Evolutionary conservation across 2,329 filamentous ascomycete species (phyloP).

Genomic region (Cryphonectria naterciae): DNA sequence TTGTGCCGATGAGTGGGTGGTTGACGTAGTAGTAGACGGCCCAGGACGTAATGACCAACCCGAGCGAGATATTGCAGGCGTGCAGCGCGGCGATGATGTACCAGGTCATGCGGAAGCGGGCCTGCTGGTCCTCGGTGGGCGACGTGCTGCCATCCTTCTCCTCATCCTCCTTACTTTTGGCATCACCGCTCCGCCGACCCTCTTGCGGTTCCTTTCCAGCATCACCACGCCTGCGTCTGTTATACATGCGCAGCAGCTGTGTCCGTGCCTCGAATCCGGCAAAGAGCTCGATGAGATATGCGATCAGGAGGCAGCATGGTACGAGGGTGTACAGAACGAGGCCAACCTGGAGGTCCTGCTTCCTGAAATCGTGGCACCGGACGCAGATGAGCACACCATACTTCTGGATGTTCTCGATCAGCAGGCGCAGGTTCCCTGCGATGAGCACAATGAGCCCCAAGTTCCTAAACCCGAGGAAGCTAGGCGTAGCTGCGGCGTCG

Average conservation of each 20-base stretch:
- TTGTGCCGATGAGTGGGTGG: constrained; percentile 89
- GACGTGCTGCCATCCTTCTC: constrained; percentile 51
- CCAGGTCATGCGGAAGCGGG: constrained; percentile 77
- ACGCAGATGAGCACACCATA: constrained; percentile 96
- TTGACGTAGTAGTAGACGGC: constrained; percentile 90
- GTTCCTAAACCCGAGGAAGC: constrained; percentile 92
- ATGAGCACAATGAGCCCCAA: constrained; percentile 93
- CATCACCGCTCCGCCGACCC: constrained; percentile 48
- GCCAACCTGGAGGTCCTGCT: constrained; percentile 76
- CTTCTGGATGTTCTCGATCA: constrained; percentile 98
- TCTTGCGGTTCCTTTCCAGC: background rate
- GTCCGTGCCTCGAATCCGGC: constrained; percentile 79
- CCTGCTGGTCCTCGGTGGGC: constrained; percentile 63
- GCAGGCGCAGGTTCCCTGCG: constrained; percentile 88
- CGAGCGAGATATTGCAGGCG: constrained; percentile 79
- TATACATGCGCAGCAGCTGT: constrained; percentile 43
- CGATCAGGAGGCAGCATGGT: constrained; percentile 86
- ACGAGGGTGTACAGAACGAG: constrained; percentile 82
- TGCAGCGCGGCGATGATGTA: constrained; percentile 78
- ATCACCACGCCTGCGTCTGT: background rate
- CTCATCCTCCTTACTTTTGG: constrained; percentile 42
- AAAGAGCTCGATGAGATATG: constrained; percentile 84
- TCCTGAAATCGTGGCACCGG: constrained; percentile 83
- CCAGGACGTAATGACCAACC: constrained; percentile 77
- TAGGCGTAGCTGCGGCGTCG: constrained; percentile 74